Percentiles rank a stretch among this genome's conserved stretches.
Evolutionary conservation across 768 basidiomycete species (phyloP).

Genomic region (Psilocybe azurescens): DNA sequence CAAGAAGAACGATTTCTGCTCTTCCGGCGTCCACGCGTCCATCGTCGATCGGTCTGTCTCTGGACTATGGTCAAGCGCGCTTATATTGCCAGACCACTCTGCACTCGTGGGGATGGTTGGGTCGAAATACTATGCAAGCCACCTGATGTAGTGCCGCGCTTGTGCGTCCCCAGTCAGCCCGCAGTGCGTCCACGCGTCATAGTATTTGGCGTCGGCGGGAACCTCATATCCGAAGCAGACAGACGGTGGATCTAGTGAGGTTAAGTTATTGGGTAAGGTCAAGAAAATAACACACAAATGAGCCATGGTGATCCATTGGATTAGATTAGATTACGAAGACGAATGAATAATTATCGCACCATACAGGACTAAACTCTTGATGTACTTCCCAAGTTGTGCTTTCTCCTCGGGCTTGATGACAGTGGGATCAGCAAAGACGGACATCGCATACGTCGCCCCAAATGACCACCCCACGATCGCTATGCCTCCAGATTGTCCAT

Average conservation of each 20-base stretch:
- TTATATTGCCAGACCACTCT: not conserved
- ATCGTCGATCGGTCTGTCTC: not conserved
- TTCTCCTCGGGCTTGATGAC: not conserved
- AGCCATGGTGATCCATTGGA: no score
- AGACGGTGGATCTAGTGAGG: not conserved
- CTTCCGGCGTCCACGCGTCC: not conserved
- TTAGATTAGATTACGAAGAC: not conserved
- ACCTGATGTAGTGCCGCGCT: not conserved
- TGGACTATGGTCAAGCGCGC: not conserved
- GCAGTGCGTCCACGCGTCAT: not conserved
- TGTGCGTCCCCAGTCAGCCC: not conserved
- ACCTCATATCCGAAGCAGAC: not conserved
- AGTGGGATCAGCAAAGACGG: not conserved
- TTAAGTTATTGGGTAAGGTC: not conserved
- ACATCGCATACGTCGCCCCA: not conserved
- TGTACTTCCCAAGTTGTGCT: not conserved
- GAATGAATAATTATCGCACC: not conserved
- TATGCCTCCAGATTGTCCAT: conserved; percentile 1
- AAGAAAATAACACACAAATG: no score
- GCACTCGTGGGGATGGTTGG: not conserved
- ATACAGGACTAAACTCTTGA: not conserved
- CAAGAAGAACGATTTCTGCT: not conserved
- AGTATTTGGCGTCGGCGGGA: not conserved
- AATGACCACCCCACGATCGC: conserved; percentile 1
- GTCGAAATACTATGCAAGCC: not conserved